Base-by-base conservation (phyloP, 1,284 basidiomycete species). In the Rhodotorula sp. region DNA sequence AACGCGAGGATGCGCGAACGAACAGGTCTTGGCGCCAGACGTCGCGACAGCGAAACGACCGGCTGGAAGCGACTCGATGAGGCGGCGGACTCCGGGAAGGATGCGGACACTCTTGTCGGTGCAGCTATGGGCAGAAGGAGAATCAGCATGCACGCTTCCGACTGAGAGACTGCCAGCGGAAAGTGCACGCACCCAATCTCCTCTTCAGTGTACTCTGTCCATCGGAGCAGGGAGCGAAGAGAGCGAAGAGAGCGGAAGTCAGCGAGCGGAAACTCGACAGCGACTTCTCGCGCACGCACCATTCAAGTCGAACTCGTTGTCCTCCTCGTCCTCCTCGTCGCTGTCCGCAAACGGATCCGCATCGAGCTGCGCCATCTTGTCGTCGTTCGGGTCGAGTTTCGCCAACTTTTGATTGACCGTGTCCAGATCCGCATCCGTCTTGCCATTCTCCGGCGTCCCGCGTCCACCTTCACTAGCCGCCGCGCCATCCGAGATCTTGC, bases 1-100 rank as follows among this genome's bases (percentile, higher is more conserved):
- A n/a, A 9, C 7, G 24, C 20, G 17, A 59, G 30, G 13, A 1
- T 3, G 7, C 8, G 32, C 17, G 48, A 11, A 60, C 72, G 54
- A 10, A 68, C 89, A 89, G 0, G 88, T 90, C 78, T 86, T 88
- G 2, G 89, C 89, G 13, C 89, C 89, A 0, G 88, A 89, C 0
- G 89, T 90, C 4, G 89, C 89, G 32, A 90, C 88, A 17, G 89
- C 89, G 75, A 88, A 90, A 56, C 84, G 84, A 27, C 85, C 88
- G 64, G 83, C 80, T 15, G 89, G 89, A 63, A 91, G 83, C 17
- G 87, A 86, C 64, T 85, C 83, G 71, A 91, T 88, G 82, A 91
- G 83, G 68, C 80, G 81, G 76, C 84, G 84, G 11, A 90, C 90
- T 54, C 89, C 89, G 46, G 89, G 89, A 2, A 91, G 83, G 76